phyloP scores from a whole-genome alignment of 2,329 filamentous ascomycete species.

The Alternaria brassicae region DNA sequence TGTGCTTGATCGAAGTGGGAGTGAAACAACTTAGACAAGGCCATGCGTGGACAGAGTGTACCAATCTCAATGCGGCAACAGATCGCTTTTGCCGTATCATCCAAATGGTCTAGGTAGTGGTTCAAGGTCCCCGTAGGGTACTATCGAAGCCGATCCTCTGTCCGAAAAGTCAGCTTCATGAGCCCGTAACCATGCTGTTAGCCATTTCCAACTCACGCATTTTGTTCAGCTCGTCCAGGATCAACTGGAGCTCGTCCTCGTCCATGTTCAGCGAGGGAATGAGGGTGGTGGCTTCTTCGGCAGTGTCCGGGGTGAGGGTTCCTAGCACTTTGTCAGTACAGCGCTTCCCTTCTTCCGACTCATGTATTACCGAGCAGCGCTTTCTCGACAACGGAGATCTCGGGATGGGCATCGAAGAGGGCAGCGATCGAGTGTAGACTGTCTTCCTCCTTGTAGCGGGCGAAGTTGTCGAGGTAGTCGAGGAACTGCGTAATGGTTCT shows the following conservation, averaged over 20 bases:
- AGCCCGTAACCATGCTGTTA: neutral
- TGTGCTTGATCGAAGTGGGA: neutral
- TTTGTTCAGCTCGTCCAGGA: slow-evolving; percentile 91
- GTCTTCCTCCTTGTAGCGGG: slow-evolving; percentile 93
- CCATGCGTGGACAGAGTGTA: neutral
- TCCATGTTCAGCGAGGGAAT: slow-evolving; percentile 93
- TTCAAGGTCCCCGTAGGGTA: neutral
- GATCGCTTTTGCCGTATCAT: neutral
- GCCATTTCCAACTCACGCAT: slow-evolving; percentile 57
- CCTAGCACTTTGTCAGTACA: slow-evolving; percentile 60
- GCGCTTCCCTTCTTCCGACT: slow-evolving; percentile 10
- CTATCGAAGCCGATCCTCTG: slow-evolving; percentile 40
- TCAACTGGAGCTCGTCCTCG: slow-evolving; percentile 84
- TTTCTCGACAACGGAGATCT: slow-evolving; percentile 90
- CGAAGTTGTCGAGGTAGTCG: slow-evolving; percentile 92
- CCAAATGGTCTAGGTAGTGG: neutral
- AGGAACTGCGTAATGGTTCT: slow-evolving; percentile 86
- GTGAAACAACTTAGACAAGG: neutral
- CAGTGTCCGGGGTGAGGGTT: slow-evolving; percentile 87
- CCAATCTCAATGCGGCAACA: neutral
- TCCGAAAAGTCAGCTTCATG: slow-evolving; percentile 27
- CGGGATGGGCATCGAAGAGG: slow-evolving; percentile 77
- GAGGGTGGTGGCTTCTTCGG: slow-evolving; percentile 94
- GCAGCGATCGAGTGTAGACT: slow-evolving; percentile 94
- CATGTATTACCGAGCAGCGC: slow-evolving; percentile 74